These are phyloP conservation scores for Pichia sp. DNA, from an alignment of 1,139 yeast species.

Conservation along the genomic window DNA sequence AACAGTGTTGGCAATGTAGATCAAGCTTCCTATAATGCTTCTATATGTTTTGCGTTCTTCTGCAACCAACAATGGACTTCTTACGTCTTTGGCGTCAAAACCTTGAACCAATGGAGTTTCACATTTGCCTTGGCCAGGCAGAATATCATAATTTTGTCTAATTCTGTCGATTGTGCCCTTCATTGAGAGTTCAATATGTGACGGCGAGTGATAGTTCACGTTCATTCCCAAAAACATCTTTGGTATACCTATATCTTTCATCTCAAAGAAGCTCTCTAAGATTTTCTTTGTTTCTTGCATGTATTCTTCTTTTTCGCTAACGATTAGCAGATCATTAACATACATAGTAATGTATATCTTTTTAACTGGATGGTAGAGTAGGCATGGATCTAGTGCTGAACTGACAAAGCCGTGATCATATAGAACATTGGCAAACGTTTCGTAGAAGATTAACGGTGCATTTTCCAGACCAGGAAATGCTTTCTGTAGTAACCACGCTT, in stretches of 20 bases:
- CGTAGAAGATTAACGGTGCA: slow-evolving; percentile 3
- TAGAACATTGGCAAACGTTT: neutral
- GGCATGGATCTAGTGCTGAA: slow-evolving; percentile 3
- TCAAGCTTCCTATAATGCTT: neutral
- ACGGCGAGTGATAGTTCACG: neutral
- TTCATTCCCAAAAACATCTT: slow-evolving; percentile 5
- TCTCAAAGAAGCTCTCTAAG: slow-evolving; percentile 1
- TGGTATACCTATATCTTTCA: slow-evolving; percentile 7
- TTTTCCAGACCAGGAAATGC: slow-evolving; percentile 9
- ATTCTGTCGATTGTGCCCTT: slow-evolving; percentile 2
- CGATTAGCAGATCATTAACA: slow-evolving; percentile 7
- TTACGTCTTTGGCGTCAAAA: slow-evolving; percentile 1
- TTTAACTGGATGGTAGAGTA: neutral
- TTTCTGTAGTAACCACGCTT: slow-evolving; percentile 9
- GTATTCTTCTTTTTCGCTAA: neutral
- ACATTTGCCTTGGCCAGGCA: too few species aligned
- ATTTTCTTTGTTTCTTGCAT: neutral
- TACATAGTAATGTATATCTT: slow-evolving; percentile 2
- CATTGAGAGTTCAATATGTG: slow-evolving; percentile 1
- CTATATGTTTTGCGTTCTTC: slow-evolving; percentile 1
- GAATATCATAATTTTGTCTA: too few species aligned
- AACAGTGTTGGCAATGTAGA: slow-evolving; percentile 4
- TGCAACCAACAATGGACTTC: neutral
- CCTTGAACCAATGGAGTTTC: slow-evolving; percentile 2
- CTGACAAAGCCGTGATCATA: neutral